phyloP scores from a whole-genome alignment of 345 rosid species.

The Eucalyptus tenuipes region DNA sequence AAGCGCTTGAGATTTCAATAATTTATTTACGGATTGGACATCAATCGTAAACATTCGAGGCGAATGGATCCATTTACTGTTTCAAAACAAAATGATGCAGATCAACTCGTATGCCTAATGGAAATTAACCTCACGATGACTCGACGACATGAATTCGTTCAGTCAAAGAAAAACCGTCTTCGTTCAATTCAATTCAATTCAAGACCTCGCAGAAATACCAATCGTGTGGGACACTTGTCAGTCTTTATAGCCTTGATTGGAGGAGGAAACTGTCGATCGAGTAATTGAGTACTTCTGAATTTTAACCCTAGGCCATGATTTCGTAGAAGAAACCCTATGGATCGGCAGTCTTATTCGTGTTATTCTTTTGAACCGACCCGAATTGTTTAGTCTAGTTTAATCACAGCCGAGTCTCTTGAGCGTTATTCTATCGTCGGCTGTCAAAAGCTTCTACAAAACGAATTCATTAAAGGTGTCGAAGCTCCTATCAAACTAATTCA shows the following conservation, averaged over 20 bases:
- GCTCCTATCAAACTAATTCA: background rate
- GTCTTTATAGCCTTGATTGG: background rate
- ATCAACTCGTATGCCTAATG: background rate
- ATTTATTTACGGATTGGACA: background rate
- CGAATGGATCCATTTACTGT: background rate
- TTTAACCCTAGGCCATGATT: background rate
- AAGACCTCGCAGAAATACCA: background rate
- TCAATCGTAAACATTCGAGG: background rate
- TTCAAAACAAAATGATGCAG: background rate
- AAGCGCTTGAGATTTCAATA: background rate
- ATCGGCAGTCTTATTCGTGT: background rate
- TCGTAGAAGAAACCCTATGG: background rate
- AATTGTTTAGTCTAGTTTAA: no score
- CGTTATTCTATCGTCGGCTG: background rate
- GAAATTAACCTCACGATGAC: background rate
- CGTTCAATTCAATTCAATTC: background rate
- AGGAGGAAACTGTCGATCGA: background rate
- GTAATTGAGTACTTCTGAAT: background rate
- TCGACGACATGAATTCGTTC: background rate
- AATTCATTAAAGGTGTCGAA: background rate
- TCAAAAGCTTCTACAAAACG: background rate
- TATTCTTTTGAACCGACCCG: background rate
- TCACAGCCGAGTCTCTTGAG: background rate
- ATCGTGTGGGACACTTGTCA: background rate
- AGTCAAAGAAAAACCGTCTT: background rate